Evolutionary conservation across 2,329 filamentous ascomycete genomes (phyloP).

Genomic region (Hypoxylon sp.): DNA sequence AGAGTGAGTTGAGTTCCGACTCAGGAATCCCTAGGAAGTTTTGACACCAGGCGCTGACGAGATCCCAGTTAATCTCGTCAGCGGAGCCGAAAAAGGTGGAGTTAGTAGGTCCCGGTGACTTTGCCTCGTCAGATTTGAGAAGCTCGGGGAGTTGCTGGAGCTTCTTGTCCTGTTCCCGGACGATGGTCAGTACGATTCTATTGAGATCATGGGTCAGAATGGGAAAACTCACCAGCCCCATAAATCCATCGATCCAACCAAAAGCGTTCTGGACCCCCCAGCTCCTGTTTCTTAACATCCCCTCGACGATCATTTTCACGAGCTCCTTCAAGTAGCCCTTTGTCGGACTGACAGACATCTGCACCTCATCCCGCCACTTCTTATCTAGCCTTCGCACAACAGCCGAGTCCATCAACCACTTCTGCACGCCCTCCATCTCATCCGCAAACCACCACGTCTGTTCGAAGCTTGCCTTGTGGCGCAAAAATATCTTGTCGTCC

Average conservation of each 20-base stretch:
- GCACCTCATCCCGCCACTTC: slow-evolving; percentile 42
- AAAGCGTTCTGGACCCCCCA: slow-evolving; percentile 19
- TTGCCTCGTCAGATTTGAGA: slow-evolving; percentile 1
- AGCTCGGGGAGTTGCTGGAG: slow-evolving; percentile 1
- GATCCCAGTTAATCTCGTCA: slow-evolving; percentile 34
- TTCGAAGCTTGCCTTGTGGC: slow-evolving; percentile 39
- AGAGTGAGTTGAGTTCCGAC: slow-evolving; percentile 45
- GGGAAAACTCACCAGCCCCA: slow-evolving; percentile 24
- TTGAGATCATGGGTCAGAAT: not conserved
- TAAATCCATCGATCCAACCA: slow-evolving; percentile 28
- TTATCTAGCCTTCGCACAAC: slow-evolving; percentile 44
- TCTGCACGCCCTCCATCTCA: slow-evolving; percentile 42
- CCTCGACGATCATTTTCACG: slow-evolving; percentile 29
- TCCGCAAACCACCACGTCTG: slow-evolving; percentile 30
- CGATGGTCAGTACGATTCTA: not conserved
- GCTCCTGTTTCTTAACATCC: slow-evolving; percentile 32
- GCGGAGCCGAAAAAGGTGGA: not conserved
- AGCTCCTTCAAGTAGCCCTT: slow-evolving; percentile 37
- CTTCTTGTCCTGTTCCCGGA: slow-evolving; percentile 5
- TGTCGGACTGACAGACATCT: slow-evolving; percentile 32
- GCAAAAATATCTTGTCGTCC: slow-evolving; percentile 31
- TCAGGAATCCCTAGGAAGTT: slow-evolving; percentile 30
- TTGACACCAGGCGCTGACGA: slow-evolving; percentile 41
- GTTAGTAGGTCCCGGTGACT: not conserved
- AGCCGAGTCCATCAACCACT: slow-evolving; percentile 45